Evolutionary conservation across 768 basidiomycete genomes (phyloP).

Genomic region (Russula olivacea): DNA sequence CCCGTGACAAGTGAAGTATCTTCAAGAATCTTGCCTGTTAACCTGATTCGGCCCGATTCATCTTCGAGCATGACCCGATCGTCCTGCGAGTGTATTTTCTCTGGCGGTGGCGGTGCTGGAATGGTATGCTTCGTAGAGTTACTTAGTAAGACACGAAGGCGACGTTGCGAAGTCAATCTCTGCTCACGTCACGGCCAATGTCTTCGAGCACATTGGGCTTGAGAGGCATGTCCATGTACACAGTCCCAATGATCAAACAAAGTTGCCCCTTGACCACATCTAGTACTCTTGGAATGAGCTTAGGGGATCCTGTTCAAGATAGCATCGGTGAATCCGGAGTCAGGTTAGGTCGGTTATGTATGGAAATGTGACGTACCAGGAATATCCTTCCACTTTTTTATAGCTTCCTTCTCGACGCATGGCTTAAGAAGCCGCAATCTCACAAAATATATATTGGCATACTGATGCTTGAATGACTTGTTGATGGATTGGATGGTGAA

Average conservation of each 20-base stretch:
- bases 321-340: neutral
- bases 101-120: conserved; percentile 69
- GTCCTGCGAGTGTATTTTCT: conserved; percentile 68
- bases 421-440: conserved; percentile 46
- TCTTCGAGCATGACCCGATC: conserved; percentile 92
- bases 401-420: conserved; percentile 46
- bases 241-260: conserved; percentile 90
- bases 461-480: conserved; percentile 59
- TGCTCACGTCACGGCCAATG: conserved; percentile 82
- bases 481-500: conserved; percentile 42
- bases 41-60: conserved; percentile 85
- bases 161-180: neutral
- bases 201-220: conserved; percentile 99
- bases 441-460: conserved; percentile 67
- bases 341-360: neutral
- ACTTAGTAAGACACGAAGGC: conserved; percentile 4
- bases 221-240: conserved; percentile 98
- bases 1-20: conserved; percentile 77
- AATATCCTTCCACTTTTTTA: conserved; percentile 44
- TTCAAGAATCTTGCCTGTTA: conserved; percentile 70
- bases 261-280: conserved; percentile 81
- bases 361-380: conserved; percentile 32
- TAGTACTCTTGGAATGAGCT: conserved; percentile 71
- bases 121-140: conserved; percentile 58
- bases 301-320: conserved; percentile 50